These are phyloP conservation scores for Yarrowia bubula DNA, from an alignment of 805 yeast species.

Conservation along the genomic window DNA sequence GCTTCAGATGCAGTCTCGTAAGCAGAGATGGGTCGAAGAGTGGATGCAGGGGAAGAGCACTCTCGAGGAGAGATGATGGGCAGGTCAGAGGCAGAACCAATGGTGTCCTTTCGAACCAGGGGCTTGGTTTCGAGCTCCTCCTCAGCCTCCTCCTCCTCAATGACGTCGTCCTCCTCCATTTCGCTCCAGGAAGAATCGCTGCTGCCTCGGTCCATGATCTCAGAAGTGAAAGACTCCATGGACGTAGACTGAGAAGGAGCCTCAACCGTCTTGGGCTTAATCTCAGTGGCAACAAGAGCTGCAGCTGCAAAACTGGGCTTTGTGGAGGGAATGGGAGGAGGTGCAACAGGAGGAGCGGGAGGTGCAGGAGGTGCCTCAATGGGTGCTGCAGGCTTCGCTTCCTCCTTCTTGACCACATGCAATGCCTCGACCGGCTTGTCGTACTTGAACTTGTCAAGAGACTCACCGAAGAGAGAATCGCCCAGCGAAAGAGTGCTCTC, in stretches of 20 bases:
- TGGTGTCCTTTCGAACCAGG: background rate
- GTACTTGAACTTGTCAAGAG: constrained; percentile 21
- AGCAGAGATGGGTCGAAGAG: constrained; percentile 7
- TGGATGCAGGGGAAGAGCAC: background rate
- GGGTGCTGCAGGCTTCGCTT: background rate
- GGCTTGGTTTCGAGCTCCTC: constrained; percentile 10
- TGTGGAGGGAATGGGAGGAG: background rate
- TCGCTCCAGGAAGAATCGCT: constrained; percentile 4
- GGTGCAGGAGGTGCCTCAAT: background rate
- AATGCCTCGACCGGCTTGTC: constrained; percentile 1
- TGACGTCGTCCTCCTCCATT: background rate
- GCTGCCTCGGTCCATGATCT: constrained; percentile 21
- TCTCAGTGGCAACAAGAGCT: background rate
- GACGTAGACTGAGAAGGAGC: constrained; percentile 11
- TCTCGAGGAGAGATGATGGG: background rate
- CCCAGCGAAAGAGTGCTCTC: constrained; percentile 11
- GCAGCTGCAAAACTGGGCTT: constrained; percentile 20
- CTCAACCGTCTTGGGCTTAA: background rate
- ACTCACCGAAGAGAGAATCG: constrained; percentile 5
- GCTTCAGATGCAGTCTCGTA: background rate
- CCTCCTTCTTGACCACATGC: background rate
- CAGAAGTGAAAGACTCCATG: constrained; percentile 11
- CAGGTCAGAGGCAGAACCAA: background rate
- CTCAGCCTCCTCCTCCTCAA: background rate
- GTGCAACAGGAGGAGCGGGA: background rate